Evolutionary conservation across 371 early-diverging fungal genomes (phyloP), one percentile per base, ranked within the genome.

Genomic region (Mucor indicus): DNA sequence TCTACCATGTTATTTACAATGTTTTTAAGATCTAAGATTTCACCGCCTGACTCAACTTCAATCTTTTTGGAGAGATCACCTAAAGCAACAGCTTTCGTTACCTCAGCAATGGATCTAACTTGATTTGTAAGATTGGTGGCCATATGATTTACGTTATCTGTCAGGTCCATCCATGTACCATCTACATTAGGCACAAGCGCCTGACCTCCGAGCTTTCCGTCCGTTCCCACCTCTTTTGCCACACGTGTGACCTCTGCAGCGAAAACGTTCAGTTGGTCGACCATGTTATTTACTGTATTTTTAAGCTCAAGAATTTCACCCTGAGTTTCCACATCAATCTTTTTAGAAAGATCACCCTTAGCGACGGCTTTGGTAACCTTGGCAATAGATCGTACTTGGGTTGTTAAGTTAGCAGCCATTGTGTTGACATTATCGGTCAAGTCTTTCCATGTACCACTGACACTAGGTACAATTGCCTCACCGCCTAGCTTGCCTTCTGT

Each of bases 81-180:
- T 5, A 52, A 36, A 19, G 83, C 78, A 11, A 82, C 75, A 0
- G 83, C 80, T 7, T 65, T 80, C 0, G 72, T 75, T 7, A 82
- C 83, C 9, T 55, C 55, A 8, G 80, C 80, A 41, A 85, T 85
- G 6, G 76, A 73, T n/a, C 72, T 60, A 7, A 85, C 84, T 60
- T 84, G 85, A 4, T 66, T 68, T 3, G 85, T 84, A 1, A 84
- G 50, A 38, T 84, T 84, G 33, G 70, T 48, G 0, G 85, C 85
- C 85, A 84, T 55, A 36, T 64, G 53, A 39, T 84, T 84, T 39
- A 84, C 81, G 38, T 79, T 84, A 21, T 80, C 77, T 1, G 86
- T 86, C 15, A 86, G 61, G 32, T 80, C 83, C 38, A 75, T 80
- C 84, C 84, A 84, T 0, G 78, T 81, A 7, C 86, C 86, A 38